A percentile compares a stretch with the other conserved stretches of the same genome.
These are phyloP conservation scores for Microdochium bolleyi DNA, from an alignment of 2,329 filamentous ascomycete species.

Conservation along the genomic window DNA sequence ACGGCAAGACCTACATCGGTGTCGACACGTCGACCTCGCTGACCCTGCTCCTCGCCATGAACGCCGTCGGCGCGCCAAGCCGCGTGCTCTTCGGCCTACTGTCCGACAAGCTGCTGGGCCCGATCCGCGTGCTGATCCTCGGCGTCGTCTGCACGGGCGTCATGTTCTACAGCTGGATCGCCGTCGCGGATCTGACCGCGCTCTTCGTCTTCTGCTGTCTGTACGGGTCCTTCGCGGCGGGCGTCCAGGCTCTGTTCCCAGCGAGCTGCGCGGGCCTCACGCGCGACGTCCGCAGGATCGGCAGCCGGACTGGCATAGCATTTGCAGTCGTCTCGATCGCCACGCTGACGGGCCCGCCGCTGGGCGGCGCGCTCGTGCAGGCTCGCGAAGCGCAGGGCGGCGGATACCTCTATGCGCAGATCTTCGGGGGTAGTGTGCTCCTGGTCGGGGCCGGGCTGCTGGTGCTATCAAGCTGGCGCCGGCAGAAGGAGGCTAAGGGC, in stretches of 20 bases:
- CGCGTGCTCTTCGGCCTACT: constrained; percentile 35
- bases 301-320: constrained; percentile 14
- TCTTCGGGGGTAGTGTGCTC: background rate
- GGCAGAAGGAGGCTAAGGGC: background rate
- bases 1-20: background rate
- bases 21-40: constrained; percentile 19
- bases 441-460: background rate
- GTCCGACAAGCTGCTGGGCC: constrained; percentile 31
- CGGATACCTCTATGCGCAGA: background rate
- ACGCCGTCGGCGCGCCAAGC: constrained; percentile 37
- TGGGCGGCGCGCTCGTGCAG: background rate
- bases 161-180: constrained; percentile 37
- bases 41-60: constrained; percentile 40
- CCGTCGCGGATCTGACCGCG: constrained; percentile 18
- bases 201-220: background rate
- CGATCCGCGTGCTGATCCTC: constrained; percentile 38
- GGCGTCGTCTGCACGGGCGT: constrained; percentile 16
- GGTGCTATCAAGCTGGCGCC: background rate
- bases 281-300: constrained; percentile 3
- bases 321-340: constrained; percentile 8
- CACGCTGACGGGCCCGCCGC: background rate
- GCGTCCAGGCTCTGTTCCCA: background rate
- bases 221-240: background rate
- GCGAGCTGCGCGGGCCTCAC: constrained; percentile 4
- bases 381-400: background rate